These are phyloP conservation scores for Paramyrothecium sp. DNA, from an alignment of 2,329 filamentous ascomycete species.

Conservation along the genomic window DNA sequence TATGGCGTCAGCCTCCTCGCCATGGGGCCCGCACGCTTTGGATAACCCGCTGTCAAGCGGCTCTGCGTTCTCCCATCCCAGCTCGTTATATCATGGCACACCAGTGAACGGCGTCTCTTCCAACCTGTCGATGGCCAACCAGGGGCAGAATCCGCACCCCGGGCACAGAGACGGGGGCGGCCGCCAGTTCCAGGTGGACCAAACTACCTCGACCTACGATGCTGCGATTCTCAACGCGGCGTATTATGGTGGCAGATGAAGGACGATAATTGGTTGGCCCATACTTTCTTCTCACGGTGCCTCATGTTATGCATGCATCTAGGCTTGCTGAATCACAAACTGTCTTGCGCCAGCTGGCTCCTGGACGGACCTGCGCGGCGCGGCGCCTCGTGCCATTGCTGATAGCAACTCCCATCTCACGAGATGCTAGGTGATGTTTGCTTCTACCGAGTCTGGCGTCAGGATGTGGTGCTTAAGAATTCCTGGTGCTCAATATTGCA, in stretches of 20 bases:
- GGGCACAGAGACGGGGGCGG: neutral
- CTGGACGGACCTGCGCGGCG: too few species aligned
- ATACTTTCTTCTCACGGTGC: too few species aligned
- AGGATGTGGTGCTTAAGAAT: too few species aligned
- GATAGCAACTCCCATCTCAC: too few species aligned
- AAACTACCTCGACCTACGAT: constrained; percentile 31
- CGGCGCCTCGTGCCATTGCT: too few species aligned
- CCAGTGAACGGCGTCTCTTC: constrained; percentile 26
- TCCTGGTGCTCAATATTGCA: too few species aligned
- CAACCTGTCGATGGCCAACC: constrained; percentile 10
- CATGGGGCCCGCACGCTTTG: constrained; percentile 14
- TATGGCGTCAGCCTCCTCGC: constrained; percentile 13
- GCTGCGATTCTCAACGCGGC: constrained; percentile 32
- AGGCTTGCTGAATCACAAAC: too few species aligned
- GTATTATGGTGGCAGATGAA: constrained; percentile 23
- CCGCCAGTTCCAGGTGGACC: constrained; percentile 28
- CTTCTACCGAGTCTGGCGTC: too few species aligned
- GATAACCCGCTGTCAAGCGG: constrained; percentile 15
- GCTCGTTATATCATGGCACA: constrained; percentile 50
- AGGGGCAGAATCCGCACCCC: constrained; percentile 10
- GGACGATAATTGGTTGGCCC: neutral
- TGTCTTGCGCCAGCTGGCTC: too few species aligned
- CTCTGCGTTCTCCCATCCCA: constrained; percentile 44
- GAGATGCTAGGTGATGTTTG: too few species aligned
- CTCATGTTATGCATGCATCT: too few species aligned